Evolutionary conservation across 257 asterid species (phyloP).

Genomic region (Anisodus acutangulus): DNA sequence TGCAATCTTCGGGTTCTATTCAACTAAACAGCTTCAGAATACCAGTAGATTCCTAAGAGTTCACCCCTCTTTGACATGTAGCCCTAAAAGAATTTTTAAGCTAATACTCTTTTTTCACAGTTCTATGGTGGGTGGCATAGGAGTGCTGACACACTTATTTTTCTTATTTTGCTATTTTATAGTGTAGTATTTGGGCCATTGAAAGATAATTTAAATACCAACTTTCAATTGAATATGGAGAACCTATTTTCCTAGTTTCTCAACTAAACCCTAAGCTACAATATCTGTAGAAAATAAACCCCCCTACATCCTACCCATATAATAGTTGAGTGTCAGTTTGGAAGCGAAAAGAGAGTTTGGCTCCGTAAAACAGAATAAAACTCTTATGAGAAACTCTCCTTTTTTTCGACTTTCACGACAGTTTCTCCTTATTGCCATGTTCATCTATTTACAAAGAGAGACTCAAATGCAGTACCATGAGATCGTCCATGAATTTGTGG

Average conservation of each 20-base stretch:
- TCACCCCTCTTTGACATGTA: not conserved
- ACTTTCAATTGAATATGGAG: not conserved
- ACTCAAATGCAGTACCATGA: conserved; percentile 4
- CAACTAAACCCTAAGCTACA: conserved; percentile 10
- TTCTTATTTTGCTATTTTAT: conserved; percentile 1
- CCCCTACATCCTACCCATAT: not conserved
- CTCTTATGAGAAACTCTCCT: not conserved
- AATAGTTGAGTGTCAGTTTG: not conserved
- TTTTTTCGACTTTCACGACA: not conserved
- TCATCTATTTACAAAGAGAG: not conserved
- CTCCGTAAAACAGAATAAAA: not conserved
- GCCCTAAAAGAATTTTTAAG: not conserved
- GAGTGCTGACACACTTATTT: not conserved
- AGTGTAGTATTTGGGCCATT: not conserved
- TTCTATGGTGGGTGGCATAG: not conserved
- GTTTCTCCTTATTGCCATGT: conserved; percentile 9
- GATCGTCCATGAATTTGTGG: not conserved
- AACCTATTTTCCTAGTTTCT: not conserved
- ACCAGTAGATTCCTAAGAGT: not conserved
- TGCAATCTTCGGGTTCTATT: not conserved
- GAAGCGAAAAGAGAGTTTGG: not conserved
- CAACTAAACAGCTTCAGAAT: conserved; percentile 21
- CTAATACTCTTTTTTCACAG: no score
- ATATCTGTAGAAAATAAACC: conserved; percentile 2
- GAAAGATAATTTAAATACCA: not conserved